Evolutionary conservation across 1,139 yeast genomes (phyloP), one percentile per base, ranked within the genome.

Genomic region (Debaryomyces coudertii): DNA sequence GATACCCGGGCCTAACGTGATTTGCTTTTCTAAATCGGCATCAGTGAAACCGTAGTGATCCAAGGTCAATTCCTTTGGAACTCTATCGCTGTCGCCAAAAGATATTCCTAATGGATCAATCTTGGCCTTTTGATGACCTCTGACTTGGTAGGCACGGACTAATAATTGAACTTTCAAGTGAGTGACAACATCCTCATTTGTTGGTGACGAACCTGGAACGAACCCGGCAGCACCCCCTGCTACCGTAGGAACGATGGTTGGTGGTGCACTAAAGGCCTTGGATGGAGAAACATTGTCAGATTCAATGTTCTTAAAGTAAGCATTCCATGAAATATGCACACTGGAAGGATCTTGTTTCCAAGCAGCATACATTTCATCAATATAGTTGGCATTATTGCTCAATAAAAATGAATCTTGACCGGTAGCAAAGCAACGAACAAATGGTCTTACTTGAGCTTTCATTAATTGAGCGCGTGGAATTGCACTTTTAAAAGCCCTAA

Each of bases 81-180:
- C 71, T 30, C 68, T 60, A 49, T 73, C 66, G 60, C 80, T 79
- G 58, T 83, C 87, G 55, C 95, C 97, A 64, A 85, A 89, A 24
- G 93, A 83, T 61, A 93, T 87, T 31, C 88, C 95, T 63, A 93
- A 77, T 14, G 99, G 99, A 69, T 93, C 99, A 51, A 92, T 86
- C 62, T 85, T 87, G 42, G 99, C 97, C 74, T 89, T 90, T 68
- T 85, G 88, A 69, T 93, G 99, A 54, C 99, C 99, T 70, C 98
- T 85, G 45, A 93, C 99, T 75, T 93, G 99, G 73, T 92, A 95
- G 37, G 99, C 99, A 69, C 99, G 88, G 51, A 95, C 98, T 60
- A 93, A 79, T 58, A 93, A 82, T 78, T 93, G 99, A 20, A 90
- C 95, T 71, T 93, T 95, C 77, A 93, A 82, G 68, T 95, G 99